These are phyloP conservation scores for Carex cristatella DNA, from an alignment of 176 grass and related monocot species.

Conservation along the genomic window DNA sequence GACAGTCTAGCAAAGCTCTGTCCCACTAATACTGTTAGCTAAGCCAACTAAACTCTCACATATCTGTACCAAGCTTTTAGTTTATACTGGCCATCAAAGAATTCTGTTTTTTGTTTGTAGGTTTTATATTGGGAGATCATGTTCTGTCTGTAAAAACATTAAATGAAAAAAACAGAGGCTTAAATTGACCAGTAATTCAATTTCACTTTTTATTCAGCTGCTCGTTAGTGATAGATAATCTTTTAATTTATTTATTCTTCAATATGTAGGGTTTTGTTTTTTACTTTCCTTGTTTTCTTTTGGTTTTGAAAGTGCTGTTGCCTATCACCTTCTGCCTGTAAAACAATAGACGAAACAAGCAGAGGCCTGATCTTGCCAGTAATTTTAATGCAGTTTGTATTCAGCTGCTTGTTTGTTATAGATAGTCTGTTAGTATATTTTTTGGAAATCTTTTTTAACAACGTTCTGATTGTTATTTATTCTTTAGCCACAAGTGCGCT, in stretches of 20 bases:
- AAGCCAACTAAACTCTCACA: not conserved
- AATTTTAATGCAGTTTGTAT: not conserved
- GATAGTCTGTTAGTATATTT: not conserved
- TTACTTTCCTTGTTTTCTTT: not conserved
- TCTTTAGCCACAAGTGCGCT: conserved; percentile 65
- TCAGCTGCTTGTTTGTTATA: not conserved
- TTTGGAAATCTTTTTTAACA: not conserved
- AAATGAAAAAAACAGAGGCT: not conserved
- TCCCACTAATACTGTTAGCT: not conserved
- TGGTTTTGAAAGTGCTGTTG: not conserved
- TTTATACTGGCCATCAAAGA: not conserved
- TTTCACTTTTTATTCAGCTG: not conserved
- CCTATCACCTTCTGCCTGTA: too few relatives aligned
- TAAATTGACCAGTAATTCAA: not conserved
- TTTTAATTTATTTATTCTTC: not conserved
- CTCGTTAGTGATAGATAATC: not conserved
- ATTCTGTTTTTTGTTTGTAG: not conserved
- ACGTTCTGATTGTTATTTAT: conserved; percentile 16
- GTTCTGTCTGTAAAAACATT: not conserved
- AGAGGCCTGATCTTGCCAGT: not conserved
- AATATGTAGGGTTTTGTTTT: not conserved
- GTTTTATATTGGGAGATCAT: not conserved
- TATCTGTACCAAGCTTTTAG: not conserved
- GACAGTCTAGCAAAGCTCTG: not conserved
- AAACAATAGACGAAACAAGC: not conserved